Evolutionary conservation across 805 yeast species (phyloP).

Genomic region (Wickerhamiella hasegawae): DNA sequence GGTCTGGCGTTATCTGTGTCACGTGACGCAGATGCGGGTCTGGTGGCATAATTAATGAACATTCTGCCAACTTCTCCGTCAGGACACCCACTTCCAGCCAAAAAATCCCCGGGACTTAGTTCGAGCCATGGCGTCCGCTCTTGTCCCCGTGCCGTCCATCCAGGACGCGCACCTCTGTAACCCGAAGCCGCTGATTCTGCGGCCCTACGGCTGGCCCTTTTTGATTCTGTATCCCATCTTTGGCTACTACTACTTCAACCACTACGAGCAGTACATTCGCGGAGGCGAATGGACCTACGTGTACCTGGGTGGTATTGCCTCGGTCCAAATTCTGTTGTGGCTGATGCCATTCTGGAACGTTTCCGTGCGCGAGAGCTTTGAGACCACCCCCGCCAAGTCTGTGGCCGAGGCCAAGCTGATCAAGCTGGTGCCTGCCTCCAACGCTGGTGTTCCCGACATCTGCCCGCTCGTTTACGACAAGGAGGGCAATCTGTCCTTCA

Average conservation of each 20-base stretch:
- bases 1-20: too few relatives aligned
- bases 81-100: not conserved
- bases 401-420: constrained; percentile 55
- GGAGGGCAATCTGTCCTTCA: constrained; percentile 50
- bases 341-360: constrained; percentile 92
- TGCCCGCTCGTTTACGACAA: constrained; percentile 39
- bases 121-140: not conserved
- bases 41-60: too few relatives aligned
- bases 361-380: constrained; percentile 49
- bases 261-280: constrained; percentile 67
- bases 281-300: constrained; percentile 96
- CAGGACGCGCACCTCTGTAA: constrained; percentile 57
- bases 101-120: not conserved
- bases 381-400: constrained; percentile 37
- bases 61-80: not conserved
- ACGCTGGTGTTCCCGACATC: constrained; percentile 75
- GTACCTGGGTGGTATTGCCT: constrained; percentile 53
- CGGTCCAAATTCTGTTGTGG: constrained; percentile 62
- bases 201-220: constrained; percentile 79
- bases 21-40: too few relatives aligned
- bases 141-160: constrained; percentile 61
- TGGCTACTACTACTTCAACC: constrained; percentile 41
- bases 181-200: constrained; percentile 40
- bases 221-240: constrained; percentile 61
- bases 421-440: constrained; percentile 65